Evolutionary conservation across 306 rosid genomes (phyloP), one percentile per base, ranked within the genome.

Genomic region (Psophocarpus tetragonolobus): DNA sequence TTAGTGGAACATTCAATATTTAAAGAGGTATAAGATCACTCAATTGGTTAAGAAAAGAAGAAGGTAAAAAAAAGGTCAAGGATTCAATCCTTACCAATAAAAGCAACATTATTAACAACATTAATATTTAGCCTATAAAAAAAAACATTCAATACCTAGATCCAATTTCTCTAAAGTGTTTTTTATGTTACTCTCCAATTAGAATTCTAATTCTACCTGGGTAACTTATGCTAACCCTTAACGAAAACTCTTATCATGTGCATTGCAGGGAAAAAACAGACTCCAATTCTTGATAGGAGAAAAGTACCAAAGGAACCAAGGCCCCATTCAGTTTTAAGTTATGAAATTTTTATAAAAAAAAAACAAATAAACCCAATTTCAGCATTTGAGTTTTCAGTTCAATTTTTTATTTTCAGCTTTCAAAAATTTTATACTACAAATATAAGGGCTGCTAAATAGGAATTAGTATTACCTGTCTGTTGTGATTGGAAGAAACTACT

Each of bases 401-500:
- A 41, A 41, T 41, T 10, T 41, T 41, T 41, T 41, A 41, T 44
- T 7, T 36, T 44, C 50, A 44, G 50, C 14, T 44, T 44, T 14
- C 3, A 10, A 4, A 23, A 11, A 4, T 54, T 54, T 11, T 23
- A 54, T 23, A 15, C 62, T 23, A 4, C n/a, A 54, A 23, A 54
- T 8, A 0, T 10, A 23, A 1, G 2, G 23, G 8, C 38, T 0
- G 29, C 4, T 5, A 11, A 23, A 65, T 11, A 61, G 24, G 26
- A 62, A 63, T 11, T 7, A 62, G 15, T 44, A 62, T 76, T 79
- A 87, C 88, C 80, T 32, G 17, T 80, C 62, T 82, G 71, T 17
- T 80, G 83, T 56, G 97, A 85, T 38, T 84, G 75, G 41, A 89
- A 11, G 80, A 83, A 92, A 64, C 80, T 82, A 79, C 66, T 68